Evolutionary conservation across 2,329 filamentous ascomycete genomes (phyloP), one percentile per base, ranked within the genome.

Genomic region (Bipolaris sorokiniana): DNA sequence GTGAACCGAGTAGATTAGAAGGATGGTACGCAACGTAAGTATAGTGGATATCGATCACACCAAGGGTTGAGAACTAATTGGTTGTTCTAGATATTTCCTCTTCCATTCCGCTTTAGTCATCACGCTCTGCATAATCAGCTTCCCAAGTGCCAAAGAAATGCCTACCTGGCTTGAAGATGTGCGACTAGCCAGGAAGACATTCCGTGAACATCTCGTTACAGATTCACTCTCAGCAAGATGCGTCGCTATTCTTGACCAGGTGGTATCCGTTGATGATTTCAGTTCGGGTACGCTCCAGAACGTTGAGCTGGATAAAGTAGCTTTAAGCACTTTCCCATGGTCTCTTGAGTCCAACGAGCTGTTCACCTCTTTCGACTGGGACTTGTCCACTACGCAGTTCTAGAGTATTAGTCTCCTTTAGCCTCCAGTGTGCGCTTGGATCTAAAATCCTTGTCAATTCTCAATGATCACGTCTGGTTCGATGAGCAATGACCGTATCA

Each of bases 1-100:
- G 63, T 33, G 62, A 58, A 11, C 38, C 68, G 33, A 66, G 61
- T 1, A 64, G 67, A 42, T 28, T 68, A 7, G 67, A 69, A 48
- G 64, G 67, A 15, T 69, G 67, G 67, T 69, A 69, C 42, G 62
- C 67, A 10, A 69, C 67, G 67, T 69, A 52, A 63, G 67, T 61
- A 46, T 4, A 11, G 22, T 1, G 3, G 1, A 15, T 16, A n/a
- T n/a, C 5, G 11, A 28, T 36, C 3, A n/a, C 15, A 13, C n/a
- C 1, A 18, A n/a, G 3, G 1, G 5, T 22, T 34, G n/a, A 6
- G 2, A 10, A 42, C 48, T 63, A 31, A 63, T 9, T 10, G 15
- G 11, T 20, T 18, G 3, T 42, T 18, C 6, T 47, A 69, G 67
- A 31, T 69, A 61, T 18, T 69, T 69, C 23, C 63, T 69, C 23